Conservation (phyloP, 2,329 filamentous ascomycete genomes). For the Fonsecaea nubica region DNA sequence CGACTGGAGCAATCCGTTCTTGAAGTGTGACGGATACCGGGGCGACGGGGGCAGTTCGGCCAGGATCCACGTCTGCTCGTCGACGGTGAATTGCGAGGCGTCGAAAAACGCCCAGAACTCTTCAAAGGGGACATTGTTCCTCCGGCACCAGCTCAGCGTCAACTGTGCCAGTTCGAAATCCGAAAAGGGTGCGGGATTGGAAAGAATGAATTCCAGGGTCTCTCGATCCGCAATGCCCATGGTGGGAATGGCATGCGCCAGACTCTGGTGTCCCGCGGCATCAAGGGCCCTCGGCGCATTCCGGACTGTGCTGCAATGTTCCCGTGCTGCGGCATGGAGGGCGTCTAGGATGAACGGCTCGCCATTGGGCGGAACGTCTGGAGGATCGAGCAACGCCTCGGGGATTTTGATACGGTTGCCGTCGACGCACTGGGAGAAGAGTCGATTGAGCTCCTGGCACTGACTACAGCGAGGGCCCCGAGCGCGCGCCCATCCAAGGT, state of each 20-base stretch:
- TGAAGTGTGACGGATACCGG: conserved; percentile 6
- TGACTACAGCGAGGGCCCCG: conserved; percentile 6
- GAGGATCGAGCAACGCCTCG: conserved; percentile 3
- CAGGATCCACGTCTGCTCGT: conserved; percentile 13
- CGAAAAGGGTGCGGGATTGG: conserved; percentile 5
- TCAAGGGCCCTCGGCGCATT: background rate
- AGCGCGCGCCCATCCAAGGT: conserved; percentile 13
- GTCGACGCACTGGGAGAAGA: conserved; percentile 14
- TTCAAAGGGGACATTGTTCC: conserved; percentile 11
- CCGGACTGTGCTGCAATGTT: conserved; percentile 5
- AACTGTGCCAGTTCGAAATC: conserved; percentile 11
- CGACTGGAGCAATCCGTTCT: conserved; percentile 13
- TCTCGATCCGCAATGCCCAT: conserved; percentile 3
- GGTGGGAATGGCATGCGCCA: background rate
- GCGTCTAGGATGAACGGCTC: conserved; percentile 8
- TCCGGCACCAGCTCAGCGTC: conserved; percentile 9
- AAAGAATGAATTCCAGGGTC: conserved; percentile 1
- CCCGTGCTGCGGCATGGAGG: background rate
- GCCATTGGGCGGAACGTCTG: background rate
- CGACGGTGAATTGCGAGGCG: background rate
- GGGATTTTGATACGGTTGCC: conserved; percentile 14
- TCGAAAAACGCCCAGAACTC: conserved; percentile 17
- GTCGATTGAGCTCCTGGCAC: conserved; percentile 18
- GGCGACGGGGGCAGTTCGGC: conserved; percentile 10
- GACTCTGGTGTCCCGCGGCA: background rate